These are phyloP conservation scores for Tilletiopsis washingtonensis DNA, from an alignment of 1,284 basidiomycete species.

Conservation along the genomic window DNA sequence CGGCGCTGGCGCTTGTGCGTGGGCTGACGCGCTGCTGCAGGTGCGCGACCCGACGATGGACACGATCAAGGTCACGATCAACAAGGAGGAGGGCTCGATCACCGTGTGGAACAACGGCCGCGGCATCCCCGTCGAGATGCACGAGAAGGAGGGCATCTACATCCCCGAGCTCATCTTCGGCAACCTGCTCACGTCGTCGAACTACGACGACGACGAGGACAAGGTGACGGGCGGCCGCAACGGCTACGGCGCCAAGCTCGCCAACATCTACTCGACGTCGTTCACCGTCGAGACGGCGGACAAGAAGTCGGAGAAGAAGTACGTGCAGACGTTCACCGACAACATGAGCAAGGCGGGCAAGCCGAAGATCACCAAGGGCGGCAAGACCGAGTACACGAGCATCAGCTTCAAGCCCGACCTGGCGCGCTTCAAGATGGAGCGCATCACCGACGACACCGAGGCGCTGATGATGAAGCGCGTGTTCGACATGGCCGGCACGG, in stretches of 20 bases:
- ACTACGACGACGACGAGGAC: constrained; percentile 98
- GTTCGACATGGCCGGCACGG: constrained; percentile 92
- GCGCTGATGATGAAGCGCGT: constrained; percentile 88
- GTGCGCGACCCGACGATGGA: constrained; percentile 43
- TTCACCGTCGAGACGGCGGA: constrained; percentile 98
- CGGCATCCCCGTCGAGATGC: constrained; percentile 92
- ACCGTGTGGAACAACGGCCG: constrained; percentile 92
- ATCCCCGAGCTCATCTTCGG: constrained; percentile 98
- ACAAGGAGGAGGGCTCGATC: constrained; percentile 75
- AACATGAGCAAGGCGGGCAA: constrained; percentile 85
- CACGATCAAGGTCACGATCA: constrained; percentile 56
- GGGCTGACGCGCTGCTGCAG: constrained; percentile 4
- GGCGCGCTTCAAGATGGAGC: constrained; percentile 80
- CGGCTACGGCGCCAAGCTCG: constrained; percentile 90
- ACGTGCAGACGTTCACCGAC: constrained; percentile 86
- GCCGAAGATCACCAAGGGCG: constrained; percentile 70
- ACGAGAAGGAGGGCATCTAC: constrained; percentile 84
- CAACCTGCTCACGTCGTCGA: constrained; percentile 86
- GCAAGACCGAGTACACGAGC: constrained; percentile 72
- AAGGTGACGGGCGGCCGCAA: constrained; percentile 98
- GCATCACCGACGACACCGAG: constrained; percentile 84
- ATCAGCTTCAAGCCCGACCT: constrained; percentile 94
- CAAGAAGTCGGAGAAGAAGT: constrained; percentile 77
- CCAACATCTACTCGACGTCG: constrained; percentile 96
- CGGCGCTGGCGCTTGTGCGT: neutral